phyloP scores from a whole-genome alignment of 1,284 basidiomycete genomes.

The Trametes pubescens region DNA sequence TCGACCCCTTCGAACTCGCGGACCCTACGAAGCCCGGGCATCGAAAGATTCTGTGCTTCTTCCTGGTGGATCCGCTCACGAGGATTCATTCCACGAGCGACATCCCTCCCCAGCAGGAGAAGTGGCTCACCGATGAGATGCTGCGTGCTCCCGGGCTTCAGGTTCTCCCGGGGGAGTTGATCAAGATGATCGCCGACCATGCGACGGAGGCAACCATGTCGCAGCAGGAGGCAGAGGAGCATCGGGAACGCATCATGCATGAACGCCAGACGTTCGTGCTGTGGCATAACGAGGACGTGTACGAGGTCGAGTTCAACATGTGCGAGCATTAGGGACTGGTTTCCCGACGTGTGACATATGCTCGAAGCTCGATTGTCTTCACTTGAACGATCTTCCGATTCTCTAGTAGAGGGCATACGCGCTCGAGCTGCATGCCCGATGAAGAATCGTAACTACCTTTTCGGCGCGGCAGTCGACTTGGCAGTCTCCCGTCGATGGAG shows the following conservation, averaged over 20 bases:
- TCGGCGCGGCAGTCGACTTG: no score
- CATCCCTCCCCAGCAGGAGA: conserved; percentile 20
- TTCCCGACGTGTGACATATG: not conserved
- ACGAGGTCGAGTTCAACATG: conserved; percentile 31
- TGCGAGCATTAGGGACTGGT: conserved; percentile 19
- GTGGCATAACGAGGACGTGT: conserved; percentile 19
- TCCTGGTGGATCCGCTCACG: conserved; percentile 40
- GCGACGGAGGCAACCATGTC: conserved; percentile 6
- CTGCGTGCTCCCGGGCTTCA: not conserved
- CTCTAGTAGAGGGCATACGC: no score
- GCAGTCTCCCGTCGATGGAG: no score
- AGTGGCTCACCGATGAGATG: conserved; percentile 14
- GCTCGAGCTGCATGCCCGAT: no score
- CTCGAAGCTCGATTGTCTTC: no score
- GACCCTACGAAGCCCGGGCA: conserved; percentile 38
- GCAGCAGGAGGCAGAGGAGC: conserved; percentile 22
- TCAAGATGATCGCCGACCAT: conserved; percentile 12
- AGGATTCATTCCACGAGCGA: conserved; percentile 10
- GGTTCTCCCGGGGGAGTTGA: conserved; percentile 19
- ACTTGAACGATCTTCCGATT: no score
- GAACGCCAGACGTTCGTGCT: conserved; percentile 23
- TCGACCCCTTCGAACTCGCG: conserved; percentile 39
- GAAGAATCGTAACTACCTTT: no score
- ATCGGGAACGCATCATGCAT: conserved; percentile 26
- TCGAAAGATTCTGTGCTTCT: conserved; percentile 42